phyloP scores from a whole-genome alignment of 805 yeast species.

The Ogataea chonburiensis region DNA sequence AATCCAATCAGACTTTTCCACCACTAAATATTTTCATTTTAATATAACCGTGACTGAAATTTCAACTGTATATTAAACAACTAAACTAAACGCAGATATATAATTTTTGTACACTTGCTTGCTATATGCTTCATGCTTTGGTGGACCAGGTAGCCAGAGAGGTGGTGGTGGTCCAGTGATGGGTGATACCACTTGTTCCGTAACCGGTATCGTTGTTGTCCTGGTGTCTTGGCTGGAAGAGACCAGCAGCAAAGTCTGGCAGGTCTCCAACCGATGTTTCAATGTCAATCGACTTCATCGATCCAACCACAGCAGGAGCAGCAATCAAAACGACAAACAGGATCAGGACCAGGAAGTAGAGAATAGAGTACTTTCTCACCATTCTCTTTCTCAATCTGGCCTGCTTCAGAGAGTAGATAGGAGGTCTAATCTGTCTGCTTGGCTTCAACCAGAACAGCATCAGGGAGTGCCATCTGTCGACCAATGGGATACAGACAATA shows the following conservation, averaged over 20 bases:
- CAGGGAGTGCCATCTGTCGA: slow-evolving; percentile 97
- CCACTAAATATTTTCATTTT: slow-evolving; percentile 60
- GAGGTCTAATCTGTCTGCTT: slow-evolving; percentile 94
- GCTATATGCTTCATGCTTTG: slow-evolving; percentile 36
- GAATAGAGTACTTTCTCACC: slow-evolving; percentile 87
- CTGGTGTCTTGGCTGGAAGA: slow-evolving; percentile 86
- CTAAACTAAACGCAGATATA: slow-evolving; percentile 13
- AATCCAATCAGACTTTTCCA: slow-evolving; percentile 98
- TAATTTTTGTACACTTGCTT: slow-evolving; percentile 12
- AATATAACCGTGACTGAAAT: too few species aligned
- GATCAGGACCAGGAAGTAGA: slow-evolving; percentile 70
- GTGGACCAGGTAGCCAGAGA: slow-evolving; percentile 48
- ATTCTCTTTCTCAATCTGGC: slow-evolving; percentile 95
- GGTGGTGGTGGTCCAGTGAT: slow-evolving; percentile 47
- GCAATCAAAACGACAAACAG: slow-evolving; percentile 74
- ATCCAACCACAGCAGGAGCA: slow-evolving; percentile 87
- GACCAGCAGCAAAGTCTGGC: slow-evolving; percentile 48
- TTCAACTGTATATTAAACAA: slow-evolving; percentile 11
- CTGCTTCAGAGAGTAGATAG: slow-evolving; percentile 95
- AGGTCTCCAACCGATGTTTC: slow-evolving; percentile 34
- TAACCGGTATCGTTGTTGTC: slow-evolving; percentile 81
- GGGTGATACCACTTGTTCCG: slow-evolving; percentile 37
- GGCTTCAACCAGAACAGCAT: slow-evolving; percentile 99
- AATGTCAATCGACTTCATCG: slow-evolving; percentile 41
- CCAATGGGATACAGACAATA: slow-evolving; percentile 73